Base-by-base conservation (phyloP, 208 protist species). In the Strigomonas oncopelti region DNA sequence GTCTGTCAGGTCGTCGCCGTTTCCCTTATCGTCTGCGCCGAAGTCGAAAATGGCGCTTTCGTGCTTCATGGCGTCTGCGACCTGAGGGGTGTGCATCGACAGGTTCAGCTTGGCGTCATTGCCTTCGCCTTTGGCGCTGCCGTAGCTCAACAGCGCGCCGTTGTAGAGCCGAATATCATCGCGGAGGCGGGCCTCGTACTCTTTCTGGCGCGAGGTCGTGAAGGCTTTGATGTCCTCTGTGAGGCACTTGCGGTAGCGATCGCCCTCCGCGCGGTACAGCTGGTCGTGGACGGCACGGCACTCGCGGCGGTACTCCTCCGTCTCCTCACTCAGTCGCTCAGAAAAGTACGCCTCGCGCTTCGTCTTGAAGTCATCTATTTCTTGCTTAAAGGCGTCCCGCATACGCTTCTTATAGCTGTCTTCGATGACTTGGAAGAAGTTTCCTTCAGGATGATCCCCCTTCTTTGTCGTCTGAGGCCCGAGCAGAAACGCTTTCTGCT, bases 281-380 rank as follows among this genome's bases (percentile, higher is more conserved):
- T 79, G 73, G 18, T 86, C 74, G 34, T 83, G 80, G 16, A 82
- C 61, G 34, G 75, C 80, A 5, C 71, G 67, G 27, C 77, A 77
- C 67, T 86, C 80, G 4, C 70, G 69, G 1, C 76, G 72, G 60
- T 78, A 86, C 57, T 86, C 80, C 53, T 81, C 77, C 0, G 77
- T 82, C 53, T 86, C 80, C 42, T 82, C 74, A 46, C 63, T 65
- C 45, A 86, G 71, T 9, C 80, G 76, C 53, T 82, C 65, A 0
- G 27, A 55, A 57, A 81, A 86, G 48, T 83, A 61, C 2, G 67
- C 25, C 0, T 72, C 69, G 0, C 77, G 73, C 60, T 82, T 65
- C 34, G 42, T 34, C 60, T n/a, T 24, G 34, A 31, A 65, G 14
- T 65, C 57, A 14, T 75, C 75, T 0, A 27, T 27, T 20, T 59